Evolutionary conservation across 75 land plant species (phyloP).

Genomic region (Cupressus sempervirens): DNA sequence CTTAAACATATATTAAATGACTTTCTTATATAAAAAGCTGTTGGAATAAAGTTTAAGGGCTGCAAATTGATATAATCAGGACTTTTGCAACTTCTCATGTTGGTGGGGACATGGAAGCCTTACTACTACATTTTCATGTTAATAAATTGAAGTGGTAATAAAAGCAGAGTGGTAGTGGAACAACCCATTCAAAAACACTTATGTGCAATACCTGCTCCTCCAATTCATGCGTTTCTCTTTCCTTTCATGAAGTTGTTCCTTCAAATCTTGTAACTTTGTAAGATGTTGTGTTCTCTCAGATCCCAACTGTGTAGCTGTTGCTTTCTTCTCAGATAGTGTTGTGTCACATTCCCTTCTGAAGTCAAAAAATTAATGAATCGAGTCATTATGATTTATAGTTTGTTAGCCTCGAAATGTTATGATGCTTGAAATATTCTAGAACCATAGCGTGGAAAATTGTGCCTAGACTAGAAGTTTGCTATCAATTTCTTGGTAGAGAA

Average conservation of each 20-base stretch:
- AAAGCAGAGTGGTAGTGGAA: not conserved
- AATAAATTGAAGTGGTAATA: not conserved
- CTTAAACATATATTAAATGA: no score
- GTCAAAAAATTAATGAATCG: not conserved
- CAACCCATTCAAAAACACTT: not conserved
- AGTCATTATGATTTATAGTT: not conserved
- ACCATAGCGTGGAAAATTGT: no score
- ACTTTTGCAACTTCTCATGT: no score
- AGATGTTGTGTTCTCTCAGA: conserved; percentile 71
- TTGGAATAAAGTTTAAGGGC: no score
- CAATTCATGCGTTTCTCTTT: conserved; percentile 62
- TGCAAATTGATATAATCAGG: no score
- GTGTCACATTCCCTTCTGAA: conserved; percentile 43
- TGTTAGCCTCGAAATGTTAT: not conserved
- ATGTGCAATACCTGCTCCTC: conserved; percentile 75
- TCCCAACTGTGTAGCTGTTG: conserved; percentile 46
- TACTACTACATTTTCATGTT: not conserved
- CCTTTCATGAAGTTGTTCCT: conserved; percentile 80
- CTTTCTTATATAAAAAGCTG: no score
- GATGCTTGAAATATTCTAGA: not conserved
- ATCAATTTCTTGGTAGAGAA: no score
- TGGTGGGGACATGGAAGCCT: no score
- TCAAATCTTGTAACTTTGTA: conserved; percentile 69
- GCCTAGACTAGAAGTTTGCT: no score
- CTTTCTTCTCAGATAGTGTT: conserved; percentile 35